phyloP scores from a whole-genome alignment of 352 stramenopile genomes.

The Paralagenidium karlingii region DNA sequence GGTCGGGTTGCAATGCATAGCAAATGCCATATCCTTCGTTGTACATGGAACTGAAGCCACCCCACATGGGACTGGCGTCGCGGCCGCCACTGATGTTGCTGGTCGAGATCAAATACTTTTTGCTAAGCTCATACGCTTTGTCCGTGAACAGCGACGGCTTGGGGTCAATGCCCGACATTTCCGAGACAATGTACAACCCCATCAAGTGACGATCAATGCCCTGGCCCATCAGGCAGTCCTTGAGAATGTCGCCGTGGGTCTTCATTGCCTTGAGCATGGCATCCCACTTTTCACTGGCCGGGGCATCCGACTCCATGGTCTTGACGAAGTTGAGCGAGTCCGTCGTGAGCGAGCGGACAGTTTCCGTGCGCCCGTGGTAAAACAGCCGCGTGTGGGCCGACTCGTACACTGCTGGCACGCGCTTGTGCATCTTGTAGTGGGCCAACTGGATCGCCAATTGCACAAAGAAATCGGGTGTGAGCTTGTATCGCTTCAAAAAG shows the following conservation, averaged over 20 bases:
- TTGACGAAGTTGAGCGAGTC: slow-evolving; percentile 88
- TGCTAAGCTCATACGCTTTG: slow-evolving; percentile 86
- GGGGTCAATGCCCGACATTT: slow-evolving; percentile 82
- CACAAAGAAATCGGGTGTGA: slow-evolving; percentile 95
- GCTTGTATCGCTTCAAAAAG: slow-evolving; percentile 90
- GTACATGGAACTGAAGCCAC: slow-evolving; percentile 93
- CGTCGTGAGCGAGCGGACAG: slow-evolving; percentile 77
- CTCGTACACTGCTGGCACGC: slow-evolving; percentile 93
- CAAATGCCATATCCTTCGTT: slow-evolving; percentile 92
- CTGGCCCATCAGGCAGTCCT: slow-evolving; percentile 67
- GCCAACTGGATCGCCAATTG: slow-evolving; percentile 96
- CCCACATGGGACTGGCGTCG: slow-evolving; percentile 92
- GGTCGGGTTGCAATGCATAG: slow-evolving; percentile 91
- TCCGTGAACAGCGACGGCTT: slow-evolving; percentile 89
- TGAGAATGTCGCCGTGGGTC: slow-evolving; percentile 87
- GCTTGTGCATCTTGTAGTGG: slow-evolving; percentile 91
- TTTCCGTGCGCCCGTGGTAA: slow-evolving; percentile 93
- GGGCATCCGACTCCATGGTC: slow-evolving; percentile 67
- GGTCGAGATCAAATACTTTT: slow-evolving; percentile 92
- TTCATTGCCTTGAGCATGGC: slow-evolving; percentile 82
- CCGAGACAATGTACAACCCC: slow-evolving; percentile 89
- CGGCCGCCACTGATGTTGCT: slow-evolving; percentile 90
- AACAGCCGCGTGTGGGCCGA: slow-evolving; percentile 95
- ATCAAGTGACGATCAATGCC: slow-evolving; percentile 95
- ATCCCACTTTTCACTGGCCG: slow-evolving; percentile 66